These are phyloP conservation scores for Biscogniauxia mediterranea DNA, from an alignment of 2,329 filamentous ascomycete species.

Conservation along the genomic window DNA sequence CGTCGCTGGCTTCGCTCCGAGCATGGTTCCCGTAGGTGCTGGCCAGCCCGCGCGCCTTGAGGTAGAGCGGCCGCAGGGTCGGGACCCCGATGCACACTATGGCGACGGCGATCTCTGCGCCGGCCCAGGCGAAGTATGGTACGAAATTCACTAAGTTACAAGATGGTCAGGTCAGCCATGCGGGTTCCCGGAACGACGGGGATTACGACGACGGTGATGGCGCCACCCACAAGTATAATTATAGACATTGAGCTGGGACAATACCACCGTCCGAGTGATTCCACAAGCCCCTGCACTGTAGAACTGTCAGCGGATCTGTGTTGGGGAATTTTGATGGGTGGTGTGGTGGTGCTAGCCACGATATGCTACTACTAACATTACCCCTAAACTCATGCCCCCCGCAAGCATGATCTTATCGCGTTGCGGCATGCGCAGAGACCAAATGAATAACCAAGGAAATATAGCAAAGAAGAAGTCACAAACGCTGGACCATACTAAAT, in stretches of 20 bases:
- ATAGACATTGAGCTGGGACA: slow-evolving; percentile 25
- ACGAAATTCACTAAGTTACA: slow-evolving; percentile 33
- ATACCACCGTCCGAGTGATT: slow-evolving; percentile 30
- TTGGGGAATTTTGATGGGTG: neutral
- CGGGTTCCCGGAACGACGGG: neutral
- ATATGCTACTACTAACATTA: slow-evolving; percentile 22
- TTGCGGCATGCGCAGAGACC: slow-evolving; percentile 25
- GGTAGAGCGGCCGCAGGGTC: slow-evolving; percentile 27
- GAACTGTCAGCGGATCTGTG: neutral
- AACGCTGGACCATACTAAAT: slow-evolving; percentile 36
- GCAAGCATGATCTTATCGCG: slow-evolving; percentile 30
- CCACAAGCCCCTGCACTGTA: slow-evolving; percentile 35
- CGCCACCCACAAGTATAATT: slow-evolving; percentile 28
- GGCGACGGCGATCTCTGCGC: slow-evolving; percentile 29
- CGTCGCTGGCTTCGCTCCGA: slow-evolving; percentile 15
- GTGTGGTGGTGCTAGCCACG: no score
- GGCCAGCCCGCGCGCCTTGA: slow-evolving; percentile 24
- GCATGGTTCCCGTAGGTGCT: slow-evolving; percentile 17
- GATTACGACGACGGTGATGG: neutral
- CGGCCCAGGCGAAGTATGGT: slow-evolving; percentile 31
- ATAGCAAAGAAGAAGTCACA: slow-evolving; percentile 30
- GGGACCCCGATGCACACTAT: slow-evolving; percentile 30
- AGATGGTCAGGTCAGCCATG: slow-evolving; percentile 2
- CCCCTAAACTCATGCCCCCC: slow-evolving; percentile 28
- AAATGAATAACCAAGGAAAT: slow-evolving; percentile 30